Conservation (phyloP, 352 stramenopile species). For the Peronosclerospora sorghi region DNA sequence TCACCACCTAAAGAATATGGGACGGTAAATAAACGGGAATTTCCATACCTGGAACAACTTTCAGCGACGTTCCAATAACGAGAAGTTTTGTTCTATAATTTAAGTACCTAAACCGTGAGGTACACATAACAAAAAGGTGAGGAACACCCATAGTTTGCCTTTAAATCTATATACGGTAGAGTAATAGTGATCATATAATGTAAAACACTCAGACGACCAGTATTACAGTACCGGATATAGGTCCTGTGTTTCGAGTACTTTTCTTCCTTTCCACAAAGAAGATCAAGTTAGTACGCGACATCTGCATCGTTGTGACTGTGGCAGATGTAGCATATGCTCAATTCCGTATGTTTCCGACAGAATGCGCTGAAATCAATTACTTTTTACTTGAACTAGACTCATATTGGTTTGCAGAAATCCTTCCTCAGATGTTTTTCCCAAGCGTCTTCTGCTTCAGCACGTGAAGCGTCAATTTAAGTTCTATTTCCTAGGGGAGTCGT, state of each 20-base stretch:
- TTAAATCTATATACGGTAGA: too few species aligned
- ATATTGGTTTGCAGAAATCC: constrained; percentile 36
- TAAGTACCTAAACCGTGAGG: too few species aligned
- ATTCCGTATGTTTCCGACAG: constrained; percentile 26
- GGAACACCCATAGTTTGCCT: too few species aligned
- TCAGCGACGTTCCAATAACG: constrained; percentile 96
- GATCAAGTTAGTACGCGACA: constrained; percentile 28
- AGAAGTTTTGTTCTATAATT: too few species aligned
- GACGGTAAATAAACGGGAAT: constrained; percentile 76
- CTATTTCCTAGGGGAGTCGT: constrained; percentile 33
- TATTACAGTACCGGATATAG: too few species aligned
- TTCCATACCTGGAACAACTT: constrained; percentile 92
- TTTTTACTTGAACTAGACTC: too few species aligned
- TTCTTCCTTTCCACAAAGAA: too few species aligned
- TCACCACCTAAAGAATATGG: constrained; percentile 80
- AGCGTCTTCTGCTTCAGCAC: constrained; percentile 59
- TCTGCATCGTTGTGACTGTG: constrained; percentile 26
- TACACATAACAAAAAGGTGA: too few species aligned
- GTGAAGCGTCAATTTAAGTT: constrained; percentile 44
- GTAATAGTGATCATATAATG: too few species aligned
- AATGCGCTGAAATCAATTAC: too few species aligned
- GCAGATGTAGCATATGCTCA: constrained; percentile 31
- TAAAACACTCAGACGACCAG: too few species aligned
- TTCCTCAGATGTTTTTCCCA: constrained; percentile 61
- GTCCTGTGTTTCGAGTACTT: too few species aligned